Percentiles rank a stretch among this genome's conserved stretches.
phyloP scores from a whole-genome alignment of 2,329 filamentous ascomycete genomes.

The Fusarium falciforme region DNA sequence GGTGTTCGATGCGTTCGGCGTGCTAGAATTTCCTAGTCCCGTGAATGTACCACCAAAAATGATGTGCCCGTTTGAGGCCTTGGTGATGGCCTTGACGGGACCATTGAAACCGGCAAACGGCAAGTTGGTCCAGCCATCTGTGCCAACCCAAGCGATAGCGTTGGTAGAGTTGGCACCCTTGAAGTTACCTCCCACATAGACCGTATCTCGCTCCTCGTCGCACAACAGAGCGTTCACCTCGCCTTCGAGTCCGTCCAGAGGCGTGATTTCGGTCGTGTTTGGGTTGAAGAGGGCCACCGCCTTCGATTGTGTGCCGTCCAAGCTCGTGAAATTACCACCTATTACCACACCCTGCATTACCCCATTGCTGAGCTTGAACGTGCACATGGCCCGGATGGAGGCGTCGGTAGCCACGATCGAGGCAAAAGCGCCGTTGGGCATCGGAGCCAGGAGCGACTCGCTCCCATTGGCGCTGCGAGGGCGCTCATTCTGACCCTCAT shows the following conservation, averaged over 20 bases:
- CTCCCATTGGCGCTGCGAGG: conserved; percentile 79
- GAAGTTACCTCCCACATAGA: conserved; percentile 93
- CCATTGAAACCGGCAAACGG: conserved; percentile 97
- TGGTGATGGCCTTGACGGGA: conserved; percentile 86
- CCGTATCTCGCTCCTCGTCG: conserved; percentile 79
- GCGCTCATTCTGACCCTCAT: conserved; percentile 79
- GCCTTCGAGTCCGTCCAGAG: conserved; percentile 84
- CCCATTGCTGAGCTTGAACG: conserved; percentile 75
- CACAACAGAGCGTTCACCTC: conserved; percentile 86
- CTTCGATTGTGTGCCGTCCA: conserved; percentile 79
- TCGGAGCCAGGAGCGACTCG: conserved; percentile 80
- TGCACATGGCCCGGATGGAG: conserved; percentile 89
- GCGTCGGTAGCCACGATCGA: conserved; percentile 82
- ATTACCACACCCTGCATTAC: conserved; percentile 80
- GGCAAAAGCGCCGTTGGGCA: conserved; percentile 87
- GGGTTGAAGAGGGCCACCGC: conserved; percentile 87
- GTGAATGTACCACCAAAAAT: conserved; percentile 94
- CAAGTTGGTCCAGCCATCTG: conserved; percentile 79
- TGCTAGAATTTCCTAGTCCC: conserved; percentile 83
- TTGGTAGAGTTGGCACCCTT: conserved; percentile 85
- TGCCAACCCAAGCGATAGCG: conserved; percentile 82
- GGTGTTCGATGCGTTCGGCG: conserved; percentile 72
- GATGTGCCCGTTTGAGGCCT: conserved; percentile 83
- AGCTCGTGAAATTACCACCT: conserved; percentile 94
- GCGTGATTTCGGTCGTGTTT: conserved; percentile 73